Evolutionary conservation across 306 rosid genomes (phyloP), one percentile per base, ranked within the genome.

Genomic region (Rosa lucieae): DNA sequence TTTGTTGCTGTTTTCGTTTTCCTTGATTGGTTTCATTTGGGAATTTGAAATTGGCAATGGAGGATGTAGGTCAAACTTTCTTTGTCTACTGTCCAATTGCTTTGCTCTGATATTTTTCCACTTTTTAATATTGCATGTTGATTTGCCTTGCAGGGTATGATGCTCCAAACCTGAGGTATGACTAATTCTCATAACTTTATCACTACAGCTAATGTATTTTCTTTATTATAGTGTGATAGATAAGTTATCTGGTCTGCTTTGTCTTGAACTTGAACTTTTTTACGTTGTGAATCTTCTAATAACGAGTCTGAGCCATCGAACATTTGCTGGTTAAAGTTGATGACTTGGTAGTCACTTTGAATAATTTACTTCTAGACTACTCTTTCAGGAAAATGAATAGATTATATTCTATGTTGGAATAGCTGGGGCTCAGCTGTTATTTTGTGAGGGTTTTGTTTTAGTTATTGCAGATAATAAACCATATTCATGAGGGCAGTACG

Each of bases 101-200:
- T 23, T 73, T 72, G 63, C 63, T 73, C 6, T 5, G 32, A 39
- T 39, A 3, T 37, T 20, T 11, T 29, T 40, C 51, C 21, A 40
- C 53, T 11, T 40, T 29, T 63, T 62, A 62, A 71, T 40, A 29
- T 63, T 32, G 0, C 42, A 52, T 71, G 43, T 26, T 72, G 47
- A 79, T 26, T 84, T 81, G n/a, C 79, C 63, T 47, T 87, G 51
- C 85, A 89, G 93, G 93, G 47, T 91, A 80, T 75, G 97, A 88
- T 61, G 86, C 91, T 46, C 94, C 91, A 18, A 88, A 80, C 56
- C 73, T 86, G 47, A 89, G 92, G 93, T 86, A 88, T 62, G 58
- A 13, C 21, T 77, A 62, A 46, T 39, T 68, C n/a, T 74, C 77
- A 8, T 10, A 42, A 42, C 80, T 59, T 20, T 46, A 46, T 12